phyloP scores from a whole-genome alignment of 768 basidiomycete species.

The Trametes meyenii region DNA sequence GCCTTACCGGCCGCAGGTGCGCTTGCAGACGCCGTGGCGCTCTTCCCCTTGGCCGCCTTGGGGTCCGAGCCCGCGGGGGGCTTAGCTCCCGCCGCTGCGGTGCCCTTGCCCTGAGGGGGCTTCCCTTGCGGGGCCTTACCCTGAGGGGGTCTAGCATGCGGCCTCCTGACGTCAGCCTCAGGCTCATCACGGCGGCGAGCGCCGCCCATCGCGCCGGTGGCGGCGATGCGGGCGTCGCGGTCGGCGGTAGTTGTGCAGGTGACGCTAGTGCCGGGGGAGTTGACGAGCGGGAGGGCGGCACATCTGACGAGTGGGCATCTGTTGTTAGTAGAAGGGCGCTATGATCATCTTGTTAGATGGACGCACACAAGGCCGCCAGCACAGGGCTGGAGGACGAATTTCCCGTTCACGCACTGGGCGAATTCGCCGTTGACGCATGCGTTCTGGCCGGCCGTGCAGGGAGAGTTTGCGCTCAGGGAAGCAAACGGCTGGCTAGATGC shows the following conservation, averaged over 20 bases:
- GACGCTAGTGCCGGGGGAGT: slow-evolving; percentile 50
- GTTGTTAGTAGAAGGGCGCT: not conserved
- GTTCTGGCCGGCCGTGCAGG: slow-evolving; percentile 46
- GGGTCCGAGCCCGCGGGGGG: not conserved
- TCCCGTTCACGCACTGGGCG: slow-evolving; percentile 56
- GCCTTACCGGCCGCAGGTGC: not conserved
- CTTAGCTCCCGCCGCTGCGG: not conserved
- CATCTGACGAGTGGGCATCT: not conserved
- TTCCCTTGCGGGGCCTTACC: not conserved
- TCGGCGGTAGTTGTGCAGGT: slow-evolving; percentile 54
- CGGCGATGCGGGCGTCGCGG: slow-evolving; percentile 48
- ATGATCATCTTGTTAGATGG: not conserved
- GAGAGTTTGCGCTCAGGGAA: slow-evolving; percentile 44
- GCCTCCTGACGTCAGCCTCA: not conserved
- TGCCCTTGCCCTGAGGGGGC: not conserved
- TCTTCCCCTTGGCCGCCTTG: not conserved
- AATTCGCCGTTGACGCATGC: slow-evolving; percentile 54
- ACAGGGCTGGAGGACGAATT: slow-evolving; percentile 34
- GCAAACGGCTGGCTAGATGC: slow-evolving; percentile 43
- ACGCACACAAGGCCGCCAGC: slow-evolving; percentile 19
- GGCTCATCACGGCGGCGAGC: not conserved
- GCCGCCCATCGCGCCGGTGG: slow-evolving; percentile 27
- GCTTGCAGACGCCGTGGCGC: not conserved
- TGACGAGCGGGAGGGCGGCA: slow-evolving; percentile 48
- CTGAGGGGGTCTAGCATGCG: not conserved